Percentiles rank a stretch among this genome's conserved stretches.
phyloP scores from a whole-genome alignment of 2,329 filamentous ascomycete species.

The Fusarium proliferatum region DNA sequence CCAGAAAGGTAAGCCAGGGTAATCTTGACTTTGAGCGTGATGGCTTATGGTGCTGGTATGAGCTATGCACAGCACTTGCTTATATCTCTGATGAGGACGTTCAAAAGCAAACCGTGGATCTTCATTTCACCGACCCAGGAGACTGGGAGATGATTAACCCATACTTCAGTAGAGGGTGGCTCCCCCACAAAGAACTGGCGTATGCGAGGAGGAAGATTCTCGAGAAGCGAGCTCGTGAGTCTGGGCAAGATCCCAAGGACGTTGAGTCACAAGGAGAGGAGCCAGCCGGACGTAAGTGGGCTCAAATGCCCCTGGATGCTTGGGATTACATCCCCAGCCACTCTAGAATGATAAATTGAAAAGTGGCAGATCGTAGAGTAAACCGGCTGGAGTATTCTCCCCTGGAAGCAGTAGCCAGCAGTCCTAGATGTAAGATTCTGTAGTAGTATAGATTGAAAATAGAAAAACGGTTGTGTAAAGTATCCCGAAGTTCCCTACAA shows the following conservation, averaged over 20 bases:
- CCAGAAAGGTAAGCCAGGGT: not conserved
- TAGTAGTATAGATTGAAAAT: not conserved
- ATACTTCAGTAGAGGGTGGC: not conserved
- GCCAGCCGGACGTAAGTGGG: not conserved
- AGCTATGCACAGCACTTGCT: not conserved
- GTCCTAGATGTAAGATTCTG: not conserved
- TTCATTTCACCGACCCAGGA: not conserved
- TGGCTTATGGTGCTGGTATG: not conserved
- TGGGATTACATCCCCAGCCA: not conserved
- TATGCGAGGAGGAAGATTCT: not conserved
- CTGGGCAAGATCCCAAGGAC: not conserved
- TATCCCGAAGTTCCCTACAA: not conserved
- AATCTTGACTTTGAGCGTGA: not conserved
- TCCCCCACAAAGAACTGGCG: not conserved
- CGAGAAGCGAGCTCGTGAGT: not conserved
- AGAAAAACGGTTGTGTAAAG: not conserved
- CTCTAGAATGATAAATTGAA: not conserved
- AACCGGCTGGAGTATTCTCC: too few relatives aligned
- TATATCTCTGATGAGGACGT: not conserved
- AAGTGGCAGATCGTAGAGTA: too few relatives aligned
- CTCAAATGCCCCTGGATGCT: not conserved
- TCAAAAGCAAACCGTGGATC: not conserved
- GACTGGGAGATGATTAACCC: not conserved
- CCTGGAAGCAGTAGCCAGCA: not conserved
- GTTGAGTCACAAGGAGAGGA: not conserved